Evolutionary conservation across 345 rosid species (phyloP).

Genomic region (Eucalyptus erythrocorys): DNA sequence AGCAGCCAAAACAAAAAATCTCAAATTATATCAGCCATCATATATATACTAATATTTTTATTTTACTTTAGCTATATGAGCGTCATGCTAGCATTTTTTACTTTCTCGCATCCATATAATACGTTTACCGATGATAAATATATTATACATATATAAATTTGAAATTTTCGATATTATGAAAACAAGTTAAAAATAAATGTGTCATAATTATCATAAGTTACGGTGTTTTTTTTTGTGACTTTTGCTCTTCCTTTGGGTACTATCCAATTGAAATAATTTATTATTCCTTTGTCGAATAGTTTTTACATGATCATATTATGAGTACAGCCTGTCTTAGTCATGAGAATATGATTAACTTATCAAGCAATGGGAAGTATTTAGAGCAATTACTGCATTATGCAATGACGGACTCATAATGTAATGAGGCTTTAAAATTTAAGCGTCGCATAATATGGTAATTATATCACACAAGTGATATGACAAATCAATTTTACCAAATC

Average conservation of each 20-base stretch:
- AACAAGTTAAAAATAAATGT: too few relatives aligned
- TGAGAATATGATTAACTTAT: neutral
- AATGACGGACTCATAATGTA: neutral
- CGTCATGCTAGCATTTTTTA: rapidly evolving
- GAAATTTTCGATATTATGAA: neutral
- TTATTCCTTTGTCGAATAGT: neutral
- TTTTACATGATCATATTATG: neutral
- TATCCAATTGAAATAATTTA: too few relatives aligned
- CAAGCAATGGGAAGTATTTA: neutral
- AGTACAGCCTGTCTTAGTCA: neutral
- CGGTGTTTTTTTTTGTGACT: neutral
- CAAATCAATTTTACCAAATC: neutral
- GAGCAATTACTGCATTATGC: neutral
- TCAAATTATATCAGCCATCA: neutral
- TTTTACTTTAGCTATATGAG: neutral
- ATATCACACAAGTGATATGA: neutral
- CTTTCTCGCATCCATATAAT: neutral
- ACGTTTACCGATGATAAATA: too few relatives aligned
- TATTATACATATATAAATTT: too few relatives aligned
- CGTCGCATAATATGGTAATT: too few relatives aligned
- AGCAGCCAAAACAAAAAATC: neutral
- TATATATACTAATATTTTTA: too few relatives aligned
- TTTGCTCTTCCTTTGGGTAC: neutral
- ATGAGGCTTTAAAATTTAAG: too few relatives aligned
- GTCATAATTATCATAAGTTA: too few relatives aligned